Base-by-base conservation (phyloP, 1,139 yeast genomes). In the Hanseniaspora sp. region DNA sequence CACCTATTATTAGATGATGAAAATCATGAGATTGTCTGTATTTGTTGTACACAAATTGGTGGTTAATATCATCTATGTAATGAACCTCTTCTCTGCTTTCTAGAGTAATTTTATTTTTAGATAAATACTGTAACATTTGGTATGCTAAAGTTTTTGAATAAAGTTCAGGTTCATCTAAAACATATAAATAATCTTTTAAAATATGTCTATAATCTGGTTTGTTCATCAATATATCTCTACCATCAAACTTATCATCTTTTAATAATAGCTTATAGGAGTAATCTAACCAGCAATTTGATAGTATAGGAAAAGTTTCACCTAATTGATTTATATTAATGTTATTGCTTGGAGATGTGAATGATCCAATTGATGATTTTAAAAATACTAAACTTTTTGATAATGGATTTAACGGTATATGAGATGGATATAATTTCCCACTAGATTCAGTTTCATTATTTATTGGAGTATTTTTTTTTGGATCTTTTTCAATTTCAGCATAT, bases 11-110 rank as follows among this genome's bases (percentile, higher is more conserved):
- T 1, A 97, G 87, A 67, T 92, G 99, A 65, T 88, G 92, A 63
- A 92, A 92, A 67, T 92, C 99, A 63, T 92, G 99, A 65, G 96
- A 90, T 65, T 92, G 97, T 53, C 99, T 78, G 67, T 92, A 92
- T 59, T 98, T 72, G 66, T 88, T 95, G 74, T 81, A 87, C 17
- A 92, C 84, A 64, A 84, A 92, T 0, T 96, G 96, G 62, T 88
- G 77, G 63, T 87, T 95, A 44, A 86, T 94, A 64, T 92, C 88
- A 60, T 86, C 94, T 43, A 92, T 86, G 67, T 79, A 92, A 57
- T 80, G 77, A 6, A 92, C 97, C 0, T 87, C 83, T 1, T 84
- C 90, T 61, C 99, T 74, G 0, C 96, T 88, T 66, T 94, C 98
- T 1, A 97, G 96, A 11, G 94, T 82, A 0, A 87, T 95, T 0